A percentile compares a stretch with the other conserved stretches of the same genome.
Conservation (phyloP, 768 basidiomycete species). For the Leccinellum luteum region DNA sequence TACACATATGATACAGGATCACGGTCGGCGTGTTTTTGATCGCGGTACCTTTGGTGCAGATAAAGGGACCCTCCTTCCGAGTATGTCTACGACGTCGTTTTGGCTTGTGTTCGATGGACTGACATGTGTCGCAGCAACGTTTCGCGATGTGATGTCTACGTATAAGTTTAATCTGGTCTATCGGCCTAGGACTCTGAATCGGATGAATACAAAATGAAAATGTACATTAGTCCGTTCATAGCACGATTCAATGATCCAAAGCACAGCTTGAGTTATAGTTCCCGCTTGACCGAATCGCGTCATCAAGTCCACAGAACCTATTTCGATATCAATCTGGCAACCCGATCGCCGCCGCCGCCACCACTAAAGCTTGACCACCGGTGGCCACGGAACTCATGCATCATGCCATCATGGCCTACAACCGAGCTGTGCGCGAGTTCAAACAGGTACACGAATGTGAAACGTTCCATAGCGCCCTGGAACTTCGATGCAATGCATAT, state of each 20-base stretch:
- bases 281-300: background rate
- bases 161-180: background rate
- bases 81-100: slow-evolving; percentile 20
- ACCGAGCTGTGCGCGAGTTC: too few relatives aligned
- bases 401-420: too few relatives aligned
- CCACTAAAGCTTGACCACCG: too few relatives aligned
- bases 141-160: slow-evolving; percentile 14
- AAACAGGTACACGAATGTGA: too few relatives aligned
- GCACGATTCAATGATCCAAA: background rate
- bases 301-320: too few relatives aligned
- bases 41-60: slow-evolving; percentile 37
- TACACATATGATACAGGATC: slow-evolving; percentile 22
- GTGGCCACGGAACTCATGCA: too few relatives aligned
- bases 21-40: slow-evolving; percentile 34
- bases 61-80: slow-evolving; percentile 32
- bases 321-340: too few relatives aligned
- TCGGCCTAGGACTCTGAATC: too few relatives aligned
- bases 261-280: background rate
- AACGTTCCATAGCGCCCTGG: too few relatives aligned
- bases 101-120: background rate
- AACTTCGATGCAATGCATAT: too few relatives aligned
- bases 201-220: background rate
- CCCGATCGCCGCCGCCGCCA: too few relatives aligned
- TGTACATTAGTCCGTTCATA: background rate
- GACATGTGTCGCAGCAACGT: slow-evolving; percentile 13